These are phyloP conservation scores for Lipomyces sp. DNA, from an alignment of 805 yeast species.

Conservation along the genomic window DNA sequence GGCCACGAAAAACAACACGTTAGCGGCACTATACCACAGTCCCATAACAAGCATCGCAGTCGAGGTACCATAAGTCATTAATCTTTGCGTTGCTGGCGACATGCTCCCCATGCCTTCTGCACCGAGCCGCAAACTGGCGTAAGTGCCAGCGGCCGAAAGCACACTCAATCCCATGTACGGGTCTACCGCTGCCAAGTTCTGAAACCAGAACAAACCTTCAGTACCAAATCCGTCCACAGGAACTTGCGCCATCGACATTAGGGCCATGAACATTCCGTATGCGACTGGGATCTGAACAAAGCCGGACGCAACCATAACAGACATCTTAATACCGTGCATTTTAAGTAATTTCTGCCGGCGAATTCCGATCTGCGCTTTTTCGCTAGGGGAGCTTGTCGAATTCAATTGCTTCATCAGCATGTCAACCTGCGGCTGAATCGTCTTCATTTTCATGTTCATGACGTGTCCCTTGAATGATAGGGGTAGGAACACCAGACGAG, in stretches of 20 bases:
- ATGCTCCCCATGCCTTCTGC: conserved; percentile 74
- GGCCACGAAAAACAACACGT: conserved; percentile 30
- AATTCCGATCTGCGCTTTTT: conserved; percentile 55
- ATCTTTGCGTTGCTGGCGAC: conserved; percentile 67
- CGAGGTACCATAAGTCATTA: conserved; percentile 49
- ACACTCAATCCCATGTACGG: conserved; percentile 89
- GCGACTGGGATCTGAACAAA: conserved; percentile 77
- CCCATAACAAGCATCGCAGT: conserved; percentile 30
- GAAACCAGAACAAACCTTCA: conserved; percentile 86
- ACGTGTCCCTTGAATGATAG: conserved; percentile 80
- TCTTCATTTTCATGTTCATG: conserved; percentile 75
- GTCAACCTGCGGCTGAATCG: conserved; percentile 76
- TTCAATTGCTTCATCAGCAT: conserved; percentile 42
- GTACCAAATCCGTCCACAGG: conserved; percentile 82
- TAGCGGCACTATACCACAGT: conserved; percentile 29
- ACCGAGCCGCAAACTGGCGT: conserved; percentile 77
- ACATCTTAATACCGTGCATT: conserved; percentile 71
- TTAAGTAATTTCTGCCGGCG: conserved; percentile 66
- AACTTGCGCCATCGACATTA: conserved; percentile 77
- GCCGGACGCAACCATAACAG: conserved; percentile 75
- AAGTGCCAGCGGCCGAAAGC: conserved; percentile 77
- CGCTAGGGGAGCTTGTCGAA: conserved; percentile 50
- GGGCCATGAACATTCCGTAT: conserved; percentile 84
- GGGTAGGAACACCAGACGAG: conserved; percentile 76
- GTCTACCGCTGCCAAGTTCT: conserved; percentile 78